Evolutionary conservation across 169 alveolate species (phyloP), one percentile per base, ranked within the genome.

Genomic region (Eimeria mitis): DNA sequence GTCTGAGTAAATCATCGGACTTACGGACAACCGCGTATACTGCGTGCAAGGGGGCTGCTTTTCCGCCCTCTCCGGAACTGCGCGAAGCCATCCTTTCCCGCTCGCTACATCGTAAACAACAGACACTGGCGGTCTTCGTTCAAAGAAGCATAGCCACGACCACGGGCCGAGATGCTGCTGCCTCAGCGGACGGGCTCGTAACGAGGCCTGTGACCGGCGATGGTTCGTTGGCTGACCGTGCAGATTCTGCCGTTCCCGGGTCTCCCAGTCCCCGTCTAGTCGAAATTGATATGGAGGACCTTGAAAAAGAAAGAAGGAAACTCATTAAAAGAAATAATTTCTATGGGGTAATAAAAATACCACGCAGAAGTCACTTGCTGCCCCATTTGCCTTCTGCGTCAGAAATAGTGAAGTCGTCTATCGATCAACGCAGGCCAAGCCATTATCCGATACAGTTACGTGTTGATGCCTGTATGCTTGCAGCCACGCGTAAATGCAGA

Each of bases 271-370:
- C 23, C 65, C 92, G 92, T 16, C 19, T 87, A 19, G 31, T 63
- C n/a, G 92, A 87, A 42, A 28, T 87, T 28, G 92, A 63, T 71
- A 6, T 87, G 52, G 79, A 87, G n/a, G 79, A 40, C 61, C 14
- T 87, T 63, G 92, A 87, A 61, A 87, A 61, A 34, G 49, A 56
- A 31, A 87, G 81, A 9, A 59, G 63, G 47, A 56, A 40, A 25
- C 0, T 42, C 52, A 87, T 87, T 37, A 37, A 49, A 19, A 87
- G 92, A 63, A 87, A 87, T 56, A 87, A 87, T 37, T 87, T 87
- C n/a, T 87, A 61, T 56, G 92, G 92, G 61, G 92, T 87, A 37
- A 37, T 31, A 9, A 6, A 21, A 34, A 11, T 5, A 28, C 79
- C n/a, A 4, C 28, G 34, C 54, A 73, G 9, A 9, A 70, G 23